Base-by-base conservation (phyloP, 192 early-diverging fungal species). In the Geranomyces variabilis region DNA sequence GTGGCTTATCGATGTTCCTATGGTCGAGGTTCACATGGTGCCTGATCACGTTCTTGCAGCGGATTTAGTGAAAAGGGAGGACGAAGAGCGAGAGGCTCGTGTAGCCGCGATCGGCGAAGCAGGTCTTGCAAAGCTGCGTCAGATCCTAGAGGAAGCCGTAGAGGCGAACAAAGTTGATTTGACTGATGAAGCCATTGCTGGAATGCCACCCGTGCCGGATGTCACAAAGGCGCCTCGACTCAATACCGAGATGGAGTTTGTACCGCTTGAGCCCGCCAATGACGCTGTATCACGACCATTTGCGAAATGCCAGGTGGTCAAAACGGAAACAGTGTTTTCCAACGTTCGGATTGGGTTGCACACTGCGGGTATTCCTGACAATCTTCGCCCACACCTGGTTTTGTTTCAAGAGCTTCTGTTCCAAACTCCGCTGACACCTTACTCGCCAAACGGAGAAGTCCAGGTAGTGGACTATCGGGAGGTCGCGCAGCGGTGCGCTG, bases 341-440 rank as follows among this genome's bases (percentile, higher is more conserved):
- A 82, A 87, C 41, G 43, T 89, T 26, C 79, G 84, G 41, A 48
- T 95, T 1, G 87, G 57, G 77, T 66, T 83, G 83, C 34, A 89
- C 82, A 56, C 71, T 74, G 31, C 63, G 47, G 14, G 59, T n/a
- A 63, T 95, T 0, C 82, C 88, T n/a, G 80, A 80, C 19, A 70
- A 80, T 19, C 78, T 91, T 29, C 86, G 88, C 9, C 86, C 88
- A 14, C 92, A 87, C 78, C 63, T 94, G 43, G 84, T 87, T 10
- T 79, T 94, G 49, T 91, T 93, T 80, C 89, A 91, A 51, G 92
- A 91, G 56, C 78, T 92, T n/a, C 43, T 93, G 21, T 88, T 93
- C 63, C 79, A 86, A 63, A 67, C 66, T 19, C 63, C 75, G 17
- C 28, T 85, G 29, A 44, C 31, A 8, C 17, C 75, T 0, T 64